phyloP scores from a whole-genome alignment of 352 stramenopile species.

The Pilasporangium apinafurcum region DNA sequence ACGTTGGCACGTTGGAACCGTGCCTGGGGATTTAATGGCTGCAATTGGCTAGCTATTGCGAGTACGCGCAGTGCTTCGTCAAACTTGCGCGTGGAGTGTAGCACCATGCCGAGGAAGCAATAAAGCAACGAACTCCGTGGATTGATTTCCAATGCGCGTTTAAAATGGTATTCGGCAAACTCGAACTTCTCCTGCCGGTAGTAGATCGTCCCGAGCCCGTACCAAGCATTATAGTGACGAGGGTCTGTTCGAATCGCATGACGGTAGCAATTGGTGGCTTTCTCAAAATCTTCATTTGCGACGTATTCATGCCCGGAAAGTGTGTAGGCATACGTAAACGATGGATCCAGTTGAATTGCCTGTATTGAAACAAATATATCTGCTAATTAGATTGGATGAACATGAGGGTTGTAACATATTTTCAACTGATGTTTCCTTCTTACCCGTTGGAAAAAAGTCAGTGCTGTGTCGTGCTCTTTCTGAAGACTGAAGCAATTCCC shows the following conservation, averaged over 20 bases:
- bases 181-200: constrained; percentile 97
- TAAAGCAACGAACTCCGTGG: constrained; percentile 91
- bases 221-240: constrained; percentile 92
- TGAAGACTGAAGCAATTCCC: constrained; percentile 98
- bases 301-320: constrained; percentile 97
- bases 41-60: constrained; percentile 78
- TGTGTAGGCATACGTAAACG: constrained; percentile 97
- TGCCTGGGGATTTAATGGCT: constrained; percentile 91
- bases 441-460: constrained; percentile 94
- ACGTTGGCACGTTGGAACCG: constrained; percentile 94
- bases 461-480: constrained; percentile 96
- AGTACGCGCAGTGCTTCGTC: constrained; percentile 91
- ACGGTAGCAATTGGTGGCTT: constrained; percentile 93
- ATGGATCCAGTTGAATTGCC: constrained; percentile 92
- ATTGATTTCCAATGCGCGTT: constrained; percentile 91
- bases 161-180: constrained; percentile 96
- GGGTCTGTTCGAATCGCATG: constrained; percentile 91
- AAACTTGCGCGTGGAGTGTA: constrained; percentile 87
- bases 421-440: neutral
- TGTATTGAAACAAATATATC: no score
- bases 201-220: constrained; percentile 93
- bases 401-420: neutral
- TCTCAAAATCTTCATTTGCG: constrained; percentile 97
- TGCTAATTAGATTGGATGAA: neutral
- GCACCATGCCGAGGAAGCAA: constrained; percentile 94